Evolutionary conservation across 306 rosid species (phyloP), one percentile per base, ranked within the genome.

Genomic region (Vigna unguiculata): DNA sequence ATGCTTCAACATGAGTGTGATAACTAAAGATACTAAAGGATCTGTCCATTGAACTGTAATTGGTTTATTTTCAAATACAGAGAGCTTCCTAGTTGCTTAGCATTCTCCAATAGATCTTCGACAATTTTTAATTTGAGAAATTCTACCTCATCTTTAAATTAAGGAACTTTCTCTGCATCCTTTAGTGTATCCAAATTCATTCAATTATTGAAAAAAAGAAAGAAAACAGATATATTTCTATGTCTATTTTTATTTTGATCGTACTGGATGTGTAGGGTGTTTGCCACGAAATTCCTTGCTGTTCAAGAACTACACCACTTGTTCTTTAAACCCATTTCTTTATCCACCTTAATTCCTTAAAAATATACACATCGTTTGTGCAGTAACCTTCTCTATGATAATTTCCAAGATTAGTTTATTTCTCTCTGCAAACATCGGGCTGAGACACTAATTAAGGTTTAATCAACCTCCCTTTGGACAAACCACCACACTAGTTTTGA

Each of bases 21-120:
- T 60, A 28, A 25, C 38, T 11, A 25, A 25, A 14, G 45, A 43
- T 16, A 40, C n/a, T 24, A 15, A 38, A 72, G 25, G 61, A 61
- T 61, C 16, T 61, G 20, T 16, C 25, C 45, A 13, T 36, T 34
- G 54, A 72, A 72, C 22, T 55, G 20, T 40, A 63, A 51, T 52
- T 52, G 66, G 6, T 76, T 65, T 15, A 64, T 66, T 76, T 65
- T 66, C 36, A 62, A 17, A 32, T 10, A 19, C 46, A 30, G 10
- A 43, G 24, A 8, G 2, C 52, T 14, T 59, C 11, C 20, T 14
- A 59, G 65, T 40, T 40, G 45, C 12, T 9, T 9, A 40, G 9
- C 9, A 34, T 34, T 34, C 40, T 34, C 7, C 40, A 1, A 1
- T 34, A 34, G 9, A 34, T 34, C 40, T 6, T 34, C 40, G 1